Base-by-base conservation (phyloP, 2,329 filamentous ascomycete genomes). In the Ophiostoma perfectum region DNA sequence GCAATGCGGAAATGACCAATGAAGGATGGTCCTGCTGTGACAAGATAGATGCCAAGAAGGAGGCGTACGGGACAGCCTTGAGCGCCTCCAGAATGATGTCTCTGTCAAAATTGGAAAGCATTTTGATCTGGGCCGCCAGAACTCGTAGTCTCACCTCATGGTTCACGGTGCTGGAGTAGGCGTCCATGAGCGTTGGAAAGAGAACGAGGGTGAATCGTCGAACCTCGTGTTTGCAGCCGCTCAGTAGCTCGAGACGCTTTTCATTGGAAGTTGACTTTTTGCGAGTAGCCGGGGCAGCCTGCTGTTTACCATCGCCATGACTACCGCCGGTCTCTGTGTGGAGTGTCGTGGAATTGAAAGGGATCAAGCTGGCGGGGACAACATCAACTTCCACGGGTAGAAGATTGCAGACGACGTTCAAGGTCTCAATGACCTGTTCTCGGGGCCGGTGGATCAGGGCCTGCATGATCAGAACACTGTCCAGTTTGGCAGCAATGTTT, bases 391-490 rank as follows among this genome's bases (percentile, higher is more conserved):
- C 67, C 9, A 45, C 52, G 1, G 72, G 72, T 47, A 99, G 83
- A 42, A 99, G 82, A 79, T 99, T 95, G 80, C 95, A 97, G 72
- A 99, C 93, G 72, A 99, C 93, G 76, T 98, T 98, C 71, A 99
- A 84, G 1, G 96, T 97, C 81, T 99, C 95, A 73, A 94, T 95
- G 18, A 99, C 91, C 78, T 99, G 95, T 73, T 99, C 96, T 68
- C 93, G 89, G 6, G 95, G 95, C 55, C 94, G 89, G 76, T 98
- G 95, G 66, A 99, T 97, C 71, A 99, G 83, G 49, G 96, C 93
- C 80, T 99, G 95, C 96, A 99, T 99, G 74, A 99, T 95, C 63
- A 99, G 87, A 68, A 98, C 94, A 75, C 93, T 97, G 78, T 98
- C 94, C 72, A 98, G 90, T 79, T 96, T 97, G 49, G 87, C 90